Evolutionary conservation across 768 basidiomycete species (phyloP).

Genomic region (Russula brevipes): DNA sequence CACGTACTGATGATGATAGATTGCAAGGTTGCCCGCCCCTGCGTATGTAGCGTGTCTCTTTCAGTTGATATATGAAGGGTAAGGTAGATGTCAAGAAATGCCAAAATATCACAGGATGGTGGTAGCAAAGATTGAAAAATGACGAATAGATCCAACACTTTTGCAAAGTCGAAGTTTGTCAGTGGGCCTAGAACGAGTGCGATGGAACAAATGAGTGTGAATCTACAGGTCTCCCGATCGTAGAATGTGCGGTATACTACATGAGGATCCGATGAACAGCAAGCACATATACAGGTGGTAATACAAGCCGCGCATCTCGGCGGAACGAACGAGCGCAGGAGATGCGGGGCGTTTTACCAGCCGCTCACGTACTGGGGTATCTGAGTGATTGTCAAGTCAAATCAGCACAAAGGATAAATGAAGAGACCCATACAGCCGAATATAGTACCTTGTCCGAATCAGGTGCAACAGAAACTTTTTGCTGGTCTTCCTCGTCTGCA

Average conservation of each 20-base stretch:
- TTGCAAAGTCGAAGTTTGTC: neutral
- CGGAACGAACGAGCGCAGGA: neutral
- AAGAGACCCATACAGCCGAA: neutral
- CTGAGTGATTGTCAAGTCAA: neutral
- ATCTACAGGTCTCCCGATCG: slow-evolving; percentile 2
- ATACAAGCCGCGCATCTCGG: slow-evolving; percentile 15
- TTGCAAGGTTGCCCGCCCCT: neutral
- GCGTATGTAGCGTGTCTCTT: neutral
- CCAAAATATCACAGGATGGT: neutral
- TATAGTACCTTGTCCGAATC: slow-evolving; percentile 18
- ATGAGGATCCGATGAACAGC: neutral
- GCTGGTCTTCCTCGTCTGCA: neutral
- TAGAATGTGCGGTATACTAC: slow-evolving; percentile 7
- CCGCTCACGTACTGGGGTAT: slow-evolving; percentile 10
- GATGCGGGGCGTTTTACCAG: slow-evolving; percentile 7
- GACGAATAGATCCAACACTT: neutral
- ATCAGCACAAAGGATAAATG: slow-evolving; percentile 1
- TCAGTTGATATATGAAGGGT: neutral
- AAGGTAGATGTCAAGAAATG: neutral
- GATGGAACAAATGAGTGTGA: slow-evolving; percentile 8
- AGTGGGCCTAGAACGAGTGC: neutral
- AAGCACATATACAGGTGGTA: slow-evolving; percentile 11
- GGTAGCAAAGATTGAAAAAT: neutral
- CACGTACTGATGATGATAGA: too few relatives aligned
- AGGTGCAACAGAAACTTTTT: slow-evolving; percentile 15